These are phyloP conservation scores for Paramecium pentaurelia DNA, from an alignment of 73 alveolate species.

Conservation along the genomic window DNA sequence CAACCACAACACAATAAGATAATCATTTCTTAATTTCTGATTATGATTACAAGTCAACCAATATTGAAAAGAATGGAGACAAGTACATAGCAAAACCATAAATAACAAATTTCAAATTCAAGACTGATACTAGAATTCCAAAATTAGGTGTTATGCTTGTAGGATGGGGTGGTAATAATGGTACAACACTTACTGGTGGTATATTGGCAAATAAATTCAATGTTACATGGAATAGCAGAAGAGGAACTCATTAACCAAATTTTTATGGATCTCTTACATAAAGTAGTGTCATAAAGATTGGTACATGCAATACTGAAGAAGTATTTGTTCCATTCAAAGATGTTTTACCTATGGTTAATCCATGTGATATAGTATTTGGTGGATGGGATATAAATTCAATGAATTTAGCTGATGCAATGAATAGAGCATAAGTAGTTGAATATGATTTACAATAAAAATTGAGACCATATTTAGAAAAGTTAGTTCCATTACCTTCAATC, in stretches of 20 bases:
- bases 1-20: conserved; percentile 38
- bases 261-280: conserved; percentile 92
- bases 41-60: conserved; percentile 58
- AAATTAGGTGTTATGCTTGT: conserved; percentile 92
- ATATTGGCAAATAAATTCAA: conserved; percentile 77
- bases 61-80: conserved; percentile 46
- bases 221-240: conserved; percentile 88
- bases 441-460: conserved; percentile 57
- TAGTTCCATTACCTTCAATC: conserved; percentile 85
- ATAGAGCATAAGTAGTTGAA: conserved; percentile 85
- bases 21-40: conserved; percentile 50
- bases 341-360: conserved; percentile 91
- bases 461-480: conserved; percentile 56
- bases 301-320: conserved; percentile 62
- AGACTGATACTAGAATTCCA: conserved; percentile 83
- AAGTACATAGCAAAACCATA: conserved; percentile 56
- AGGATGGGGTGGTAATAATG: conserved; percentile 97
- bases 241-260: conserved; percentile 84
- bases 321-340: conserved; percentile 88
- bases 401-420: conserved; percentile 88
- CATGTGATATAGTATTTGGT: conserved; percentile 79
- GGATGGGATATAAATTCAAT: conserved; percentile 94
- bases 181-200: conserved; percentile 92
- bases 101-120: conserved; percentile 52
- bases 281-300: conserved; percentile 83